Percentiles rank a stretch among this genome's conserved stretches.
These are phyloP conservation scores for Coemansia sp. DNA, from an alignment of 192 early-diverging fungal genomes.

Conservation along the genomic window DNA sequence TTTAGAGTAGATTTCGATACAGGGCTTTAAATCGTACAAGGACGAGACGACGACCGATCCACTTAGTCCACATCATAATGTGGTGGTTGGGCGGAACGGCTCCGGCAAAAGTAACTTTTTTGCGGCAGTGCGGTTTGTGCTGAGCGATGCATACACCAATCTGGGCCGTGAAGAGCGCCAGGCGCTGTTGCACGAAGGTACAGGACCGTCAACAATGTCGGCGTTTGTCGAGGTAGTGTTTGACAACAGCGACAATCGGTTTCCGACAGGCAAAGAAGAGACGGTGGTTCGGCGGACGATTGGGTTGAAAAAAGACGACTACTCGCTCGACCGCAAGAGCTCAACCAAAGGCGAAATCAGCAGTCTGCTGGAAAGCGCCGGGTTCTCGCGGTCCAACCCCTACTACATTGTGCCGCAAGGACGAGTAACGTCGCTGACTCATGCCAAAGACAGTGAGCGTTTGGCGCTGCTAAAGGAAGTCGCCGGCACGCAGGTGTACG, in stretches of 20 bases:
- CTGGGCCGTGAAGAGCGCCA: conserved; percentile 93
- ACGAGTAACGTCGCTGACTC: conserved; percentile 84
- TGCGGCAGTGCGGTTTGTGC: conserved; percentile 86
- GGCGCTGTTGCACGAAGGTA: conserved; percentile 89
- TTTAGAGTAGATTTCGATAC: conserved; percentile 75
- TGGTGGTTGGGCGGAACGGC: conserved; percentile 96
- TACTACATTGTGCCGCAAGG: conserved; percentile 99
- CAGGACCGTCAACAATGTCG: conserved; percentile 87
- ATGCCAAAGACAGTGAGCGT: conserved; percentile 89
- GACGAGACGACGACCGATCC: conserved; percentile 92
- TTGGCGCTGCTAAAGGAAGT: conserved; percentile 93
- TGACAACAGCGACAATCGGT: conserved; percentile 94
- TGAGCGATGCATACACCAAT: conserved; percentile 93
- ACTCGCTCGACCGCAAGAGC: conserved; percentile 92
- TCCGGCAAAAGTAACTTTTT: conserved; percentile 99
- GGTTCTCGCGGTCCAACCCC: conserved; percentile 95
- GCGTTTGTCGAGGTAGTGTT: conserved; percentile 96
- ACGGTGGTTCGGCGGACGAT: conserved; percentile 90
- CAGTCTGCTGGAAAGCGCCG: conserved; percentile 92
- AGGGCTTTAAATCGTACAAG: conserved; percentile 99
- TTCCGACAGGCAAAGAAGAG: conserved; percentile 92
- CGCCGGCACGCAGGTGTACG: conserved; percentile 96
- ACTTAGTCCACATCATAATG: conserved; percentile 91
- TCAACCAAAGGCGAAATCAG: conserved; percentile 89
- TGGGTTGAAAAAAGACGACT: conserved; percentile 97